These are phyloP conservation scores for Paraphoma sp. DNA, from an alignment of 2,329 filamentous ascomycete genomes.

Conservation along the genomic window DNA sequence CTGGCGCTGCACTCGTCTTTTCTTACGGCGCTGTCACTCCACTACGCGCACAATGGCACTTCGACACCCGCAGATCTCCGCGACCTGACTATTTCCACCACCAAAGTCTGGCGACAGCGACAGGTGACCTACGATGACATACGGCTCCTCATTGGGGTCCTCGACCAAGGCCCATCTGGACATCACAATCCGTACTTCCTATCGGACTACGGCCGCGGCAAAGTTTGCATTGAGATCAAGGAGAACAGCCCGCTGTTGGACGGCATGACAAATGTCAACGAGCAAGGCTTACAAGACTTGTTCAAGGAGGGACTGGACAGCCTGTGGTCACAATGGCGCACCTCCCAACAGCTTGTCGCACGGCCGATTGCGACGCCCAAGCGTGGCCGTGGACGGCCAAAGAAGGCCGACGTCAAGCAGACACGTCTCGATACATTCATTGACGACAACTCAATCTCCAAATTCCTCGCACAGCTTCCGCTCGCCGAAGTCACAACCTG, in stretches of 20 bases:
- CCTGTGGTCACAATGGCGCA: slow-evolving; percentile 53
- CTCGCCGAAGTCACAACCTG: slow-evolving; percentile 61
- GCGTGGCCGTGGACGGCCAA: slow-evolving; percentile 43
- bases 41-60: slow-evolving; percentile 58
- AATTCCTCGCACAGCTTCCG: slow-evolving; percentile 65
- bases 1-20: slow-evolving; percentile 56
- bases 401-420: slow-evolving; percentile 44
- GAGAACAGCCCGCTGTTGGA: slow-evolving; percentile 36
- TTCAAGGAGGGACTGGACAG: slow-evolving; percentile 58
- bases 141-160: slow-evolving; percentile 53
- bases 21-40: slow-evolving; percentile 56
- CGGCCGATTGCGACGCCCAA: slow-evolving; percentile 42
- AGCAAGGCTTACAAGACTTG: slow-evolving; percentile 55
- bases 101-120: slow-evolving; percentile 55
- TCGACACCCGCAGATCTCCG: slow-evolving; percentile 52
- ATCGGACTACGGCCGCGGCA: slow-evolving; percentile 52
- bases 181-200: slow-evolving; percentile 46
- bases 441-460: slow-evolving; percentile 41
- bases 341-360: slow-evolving; percentile 25
- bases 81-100: slow-evolving; percentile 49
- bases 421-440: slow-evolving; percentile 57
- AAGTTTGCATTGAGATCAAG: slow-evolving; percentile 51
- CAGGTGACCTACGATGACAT: slow-evolving; percentile 55
- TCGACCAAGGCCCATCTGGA: slow-evolving; percentile 36
- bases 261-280: slow-evolving; percentile 47